Conservation (phyloP, 768 basidiomycete genomes). For the Mycena rosella region DNA sequence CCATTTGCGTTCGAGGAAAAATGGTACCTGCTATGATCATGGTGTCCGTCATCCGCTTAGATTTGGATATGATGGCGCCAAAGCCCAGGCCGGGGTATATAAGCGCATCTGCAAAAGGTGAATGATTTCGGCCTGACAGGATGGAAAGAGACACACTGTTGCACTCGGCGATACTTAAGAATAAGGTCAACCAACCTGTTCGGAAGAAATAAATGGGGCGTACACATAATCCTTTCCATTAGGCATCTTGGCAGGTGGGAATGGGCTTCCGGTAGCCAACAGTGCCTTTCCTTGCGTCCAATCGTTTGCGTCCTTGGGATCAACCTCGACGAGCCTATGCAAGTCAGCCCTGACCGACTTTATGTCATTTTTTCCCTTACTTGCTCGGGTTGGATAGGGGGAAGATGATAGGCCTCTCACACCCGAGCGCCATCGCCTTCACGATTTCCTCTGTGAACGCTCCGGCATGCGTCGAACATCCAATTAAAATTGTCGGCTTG, state of each 20-base stretch:
- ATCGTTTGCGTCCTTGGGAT: slow-evolving; percentile 75
- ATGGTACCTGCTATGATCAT: slow-evolving; percentile 76
- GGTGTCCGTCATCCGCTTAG: slow-evolving; percentile 77
- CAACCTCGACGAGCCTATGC: slow-evolving; percentile 73
- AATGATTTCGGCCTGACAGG: not conserved
- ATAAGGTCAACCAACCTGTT: not conserved
- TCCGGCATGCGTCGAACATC: slow-evolving; percentile 82
- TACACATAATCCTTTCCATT: slow-evolving; percentile 76
- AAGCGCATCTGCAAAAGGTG: slow-evolving; percentile 64
- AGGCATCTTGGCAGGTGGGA: slow-evolving; percentile 77
- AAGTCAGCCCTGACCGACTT: not conserved
- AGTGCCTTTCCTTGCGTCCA: slow-evolving; percentile 88
- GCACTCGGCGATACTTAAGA: slow-evolving; percentile 75
- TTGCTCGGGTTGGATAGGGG: slow-evolving; percentile 86
- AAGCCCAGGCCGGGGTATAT: slow-evolving; percentile 91
- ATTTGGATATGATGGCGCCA: slow-evolving; percentile 78
- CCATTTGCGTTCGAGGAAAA: not conserved
- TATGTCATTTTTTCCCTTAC: not conserved
- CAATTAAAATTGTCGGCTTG: slow-evolving; percentile 87
- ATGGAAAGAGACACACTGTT: slow-evolving; percentile 60
- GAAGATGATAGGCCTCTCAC: slow-evolving; percentile 85
- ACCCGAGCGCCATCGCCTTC: slow-evolving; percentile 71
- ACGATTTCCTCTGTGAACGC: slow-evolving; percentile 84
- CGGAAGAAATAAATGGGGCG: slow-evolving; percentile 40
- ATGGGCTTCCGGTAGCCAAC: slow-evolving; percentile 88